Evolutionary conservation across 257 asterid species (phyloP), one percentile per base, ranked within the genome.

Genomic region (Nemophila menziesii): DNA sequence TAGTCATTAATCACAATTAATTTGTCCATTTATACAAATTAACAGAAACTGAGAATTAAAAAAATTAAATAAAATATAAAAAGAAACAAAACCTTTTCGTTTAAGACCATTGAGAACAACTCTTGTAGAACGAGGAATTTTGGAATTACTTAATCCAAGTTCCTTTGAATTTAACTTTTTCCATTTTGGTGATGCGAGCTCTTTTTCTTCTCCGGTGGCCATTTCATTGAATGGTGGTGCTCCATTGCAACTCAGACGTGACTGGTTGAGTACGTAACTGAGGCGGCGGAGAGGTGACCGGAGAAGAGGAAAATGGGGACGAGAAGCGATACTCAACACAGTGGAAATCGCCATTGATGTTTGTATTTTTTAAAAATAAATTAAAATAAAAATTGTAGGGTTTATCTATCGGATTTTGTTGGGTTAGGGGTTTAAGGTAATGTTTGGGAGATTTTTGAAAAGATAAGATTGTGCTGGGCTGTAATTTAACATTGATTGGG

Each of bases 71-170:
- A 40, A 5, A 16, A 11, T 3, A 6, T 7, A 22, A 18, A 16
- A 22, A 17, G 18, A 17, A 2, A 5, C 2, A 17, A 16, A 10
- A 86, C 96, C 96, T 77, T 70, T 64, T 62, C 68, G 56, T 58
- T 67, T 72, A 51, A 86, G 93, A 21, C 82, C 68, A 56, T 82
- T 82, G 22, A 86, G 84, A 66, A 86, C 96, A 34, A 59, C 66
- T 66, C 72, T 65, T 5, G 92, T 64, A 23, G 90, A 67, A 63
- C 78, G 75, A 1, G 93, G 63, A 20, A 82, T 79, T 67, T 72
- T 82, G 1, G 87, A 79, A 61, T 45, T 70, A 54, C 70, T 73
- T 43, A 86, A 72, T 44, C 94, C 96, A 55, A 86, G 77, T 24
- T 82, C 94, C 53, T 67, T 66, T 27, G 94, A 72, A 38, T 67